Base-by-base conservation (phyloP, 805 yeast genomes). In the Ogataea wickerhamii region DNA sequence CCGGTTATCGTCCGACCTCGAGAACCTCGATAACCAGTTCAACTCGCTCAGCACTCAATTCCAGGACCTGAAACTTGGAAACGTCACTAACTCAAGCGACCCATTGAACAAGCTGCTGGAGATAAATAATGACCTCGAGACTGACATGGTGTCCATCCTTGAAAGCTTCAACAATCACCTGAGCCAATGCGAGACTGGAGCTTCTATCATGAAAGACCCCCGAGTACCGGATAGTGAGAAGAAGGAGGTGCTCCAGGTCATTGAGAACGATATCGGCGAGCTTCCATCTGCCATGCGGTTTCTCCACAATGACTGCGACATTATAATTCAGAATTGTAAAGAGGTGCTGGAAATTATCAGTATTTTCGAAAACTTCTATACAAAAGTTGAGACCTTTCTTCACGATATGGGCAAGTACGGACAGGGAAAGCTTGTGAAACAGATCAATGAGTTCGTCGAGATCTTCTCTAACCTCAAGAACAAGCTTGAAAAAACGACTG, bases 81-180 rank as follows among this genome's bases (percentile, higher is more conserved):
- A 55, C 24, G 22, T 41, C 23, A 28, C 33, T 28, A 37, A 44
- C 33, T 17, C 22, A 19, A 47, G 39, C 12, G 51, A 55, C 14
- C 51, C 51, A 3, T 44, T 63, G 5, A 44, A 45, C 16, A 47
- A 45, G 16, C 40, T 61, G 5, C 36, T 67, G 16, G 53, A 52
- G 2, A 76, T 73, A 37, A 77, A 74, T 43, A 50, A 61, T 12
- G 64, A 67, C 2, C 53, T 78, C 34, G 95, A 87, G 37, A 69
- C 71, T 41, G 93, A 83, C 37, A 69, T 87, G 60, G 94, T 86
- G 1, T 70, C 73, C 2, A 66, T 82, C 13, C 63, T 89, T 23
- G 80, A 78, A 39, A 76, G 88, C 51, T 64, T 88, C 32, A 82
- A 95, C 8, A 76, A 76, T 37, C 96, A 88, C 61, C 87, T 80